A percentile compares a stretch with the other conserved stretches of the same genome.
These are phyloP conservation scores for Boletus pseudopeckii DNA, from an alignment of 768 basidiomycete genomes.

Conservation along the genomic window DNA sequence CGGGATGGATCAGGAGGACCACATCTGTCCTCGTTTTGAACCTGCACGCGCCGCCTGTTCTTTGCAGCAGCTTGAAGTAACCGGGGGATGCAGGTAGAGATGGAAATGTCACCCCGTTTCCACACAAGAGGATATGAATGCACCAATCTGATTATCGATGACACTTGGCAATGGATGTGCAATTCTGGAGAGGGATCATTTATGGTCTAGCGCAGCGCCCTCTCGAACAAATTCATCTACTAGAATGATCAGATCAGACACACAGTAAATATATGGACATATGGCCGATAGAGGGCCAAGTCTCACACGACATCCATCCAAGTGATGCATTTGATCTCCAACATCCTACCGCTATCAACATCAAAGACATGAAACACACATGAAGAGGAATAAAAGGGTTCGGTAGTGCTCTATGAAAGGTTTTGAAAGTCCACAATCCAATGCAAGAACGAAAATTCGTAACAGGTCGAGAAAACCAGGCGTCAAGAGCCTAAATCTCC, in stretches of 20 bases:
- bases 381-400: not conserved
- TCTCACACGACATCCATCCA: not conserved
- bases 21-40: no score
- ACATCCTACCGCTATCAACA: constrained; percentile 5
- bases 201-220: not conserved
- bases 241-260: not conserved
- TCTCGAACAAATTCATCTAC: not conserved
- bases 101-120: no score
- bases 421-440: constrained; percentile 17
- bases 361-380: not conserved
- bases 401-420: constrained; percentile 14
- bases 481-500: constrained; percentile 5
- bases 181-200: no score
- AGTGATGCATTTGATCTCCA: not conserved
- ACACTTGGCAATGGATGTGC: not conserved
- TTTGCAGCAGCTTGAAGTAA: no score
- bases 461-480: constrained; percentile 3
- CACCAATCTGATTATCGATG: no score
- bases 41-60: no score
- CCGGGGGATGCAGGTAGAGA: no score
- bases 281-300: no score
- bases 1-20: no score
- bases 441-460: constrained; percentile 10
- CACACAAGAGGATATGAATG: not conserved
- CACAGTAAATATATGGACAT: not conserved